phyloP scores from a whole-genome alignment of 352 stramenopile species.

The Porosira glacialis region DNA sequence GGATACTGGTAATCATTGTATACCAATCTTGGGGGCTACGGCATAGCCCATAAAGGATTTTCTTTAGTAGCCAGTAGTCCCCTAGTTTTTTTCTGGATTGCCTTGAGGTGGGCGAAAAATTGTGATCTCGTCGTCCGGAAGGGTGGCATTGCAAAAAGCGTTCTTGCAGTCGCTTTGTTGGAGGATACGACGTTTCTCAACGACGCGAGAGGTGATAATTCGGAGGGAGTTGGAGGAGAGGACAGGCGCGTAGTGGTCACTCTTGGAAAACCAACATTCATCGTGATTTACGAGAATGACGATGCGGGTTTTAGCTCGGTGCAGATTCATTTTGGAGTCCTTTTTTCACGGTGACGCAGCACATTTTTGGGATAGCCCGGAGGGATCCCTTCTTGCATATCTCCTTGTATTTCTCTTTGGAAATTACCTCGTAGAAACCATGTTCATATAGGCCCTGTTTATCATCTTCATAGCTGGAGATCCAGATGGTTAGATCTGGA shows the following conservation, averaged over 20 bases:
- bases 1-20: not conserved
- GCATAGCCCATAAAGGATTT: not conserved
- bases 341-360: not conserved
- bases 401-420: not conserved
- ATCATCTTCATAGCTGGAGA: not conserved
- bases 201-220: not conserved
- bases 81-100: not conserved
- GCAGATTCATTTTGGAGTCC: not conserved
- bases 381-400: not conserved
- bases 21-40: not conserved
- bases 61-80: not conserved
- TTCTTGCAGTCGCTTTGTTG: constrained; percentile 6
- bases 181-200: not conserved
- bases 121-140: not conserved
- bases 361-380: too few relatives aligned
- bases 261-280: not conserved
- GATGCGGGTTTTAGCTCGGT: not conserved
- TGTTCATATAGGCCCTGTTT: not conserved
- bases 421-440: not conserved
- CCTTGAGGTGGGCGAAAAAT: not conserved
- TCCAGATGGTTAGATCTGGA: not conserved
- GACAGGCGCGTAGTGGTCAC: not conserved
- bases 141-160: not conserved
- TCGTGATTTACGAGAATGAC: not conserved
- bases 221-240: not conserved